These are phyloP conservation scores for Solanum chilense DNA, from an alignment of 257 asterid genomes.

Conservation along the genomic window DNA sequence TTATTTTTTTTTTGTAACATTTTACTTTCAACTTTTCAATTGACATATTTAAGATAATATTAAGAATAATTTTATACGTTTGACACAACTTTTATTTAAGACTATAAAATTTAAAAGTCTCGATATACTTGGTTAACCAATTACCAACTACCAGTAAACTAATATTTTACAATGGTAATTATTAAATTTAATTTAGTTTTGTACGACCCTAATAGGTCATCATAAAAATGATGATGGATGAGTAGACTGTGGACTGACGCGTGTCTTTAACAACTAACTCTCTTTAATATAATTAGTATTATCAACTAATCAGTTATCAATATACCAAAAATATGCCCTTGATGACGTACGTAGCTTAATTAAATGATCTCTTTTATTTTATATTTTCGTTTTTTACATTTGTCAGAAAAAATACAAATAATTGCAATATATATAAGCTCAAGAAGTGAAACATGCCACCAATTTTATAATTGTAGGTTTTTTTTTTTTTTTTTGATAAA, in stretches of 20 bases:
- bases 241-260: background rate
- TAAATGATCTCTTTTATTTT: background rate
- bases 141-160: background rate
- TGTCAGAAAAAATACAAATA: background rate
- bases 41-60: rapidly evolving
- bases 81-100: too few relatives aligned
- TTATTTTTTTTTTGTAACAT: too few relatives aligned
- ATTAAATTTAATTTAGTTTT: too few relatives aligned
- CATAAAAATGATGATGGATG: background rate
- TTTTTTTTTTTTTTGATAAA: background rate
- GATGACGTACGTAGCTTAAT: background rate
- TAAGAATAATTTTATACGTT: rapidly evolving
- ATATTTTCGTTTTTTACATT: background rate
- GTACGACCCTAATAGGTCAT: too few relatives aligned
- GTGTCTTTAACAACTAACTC: background rate
- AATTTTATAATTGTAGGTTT: background rate
- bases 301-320: background rate
- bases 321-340: background rate
- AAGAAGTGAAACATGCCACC: too few relatives aligned
- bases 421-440: too few relatives aligned
- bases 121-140: background rate
- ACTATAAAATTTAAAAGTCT: too few relatives aligned
- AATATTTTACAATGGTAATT: background rate
- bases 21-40: too few relatives aligned
- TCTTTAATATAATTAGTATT: background rate